phyloP scores from a whole-genome alignment of 1,284 basidiomycete species.

The Ganoderma lingzhi region DNA sequence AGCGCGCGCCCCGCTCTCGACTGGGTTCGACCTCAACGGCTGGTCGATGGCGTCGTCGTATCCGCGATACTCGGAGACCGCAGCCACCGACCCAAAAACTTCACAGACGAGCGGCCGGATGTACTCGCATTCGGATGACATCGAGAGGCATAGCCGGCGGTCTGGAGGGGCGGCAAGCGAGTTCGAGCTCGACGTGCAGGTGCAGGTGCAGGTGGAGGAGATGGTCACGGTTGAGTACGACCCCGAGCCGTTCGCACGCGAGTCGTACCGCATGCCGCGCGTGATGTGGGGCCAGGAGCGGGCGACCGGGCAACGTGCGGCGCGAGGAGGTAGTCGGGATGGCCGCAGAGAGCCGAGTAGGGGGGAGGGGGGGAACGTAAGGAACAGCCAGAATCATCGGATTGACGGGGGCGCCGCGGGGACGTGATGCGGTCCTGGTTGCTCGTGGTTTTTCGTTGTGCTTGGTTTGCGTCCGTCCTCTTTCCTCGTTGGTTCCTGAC shows the following conservation, averaged over 20 bases:
- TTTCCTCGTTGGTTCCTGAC: background rate
- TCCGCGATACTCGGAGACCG: background rate
- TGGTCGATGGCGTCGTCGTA: slow-evolving; percentile 20
- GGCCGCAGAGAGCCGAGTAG: background rate
- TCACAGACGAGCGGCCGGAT: background rate
- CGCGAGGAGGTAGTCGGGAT: background rate
- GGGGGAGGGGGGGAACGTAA: background rate
- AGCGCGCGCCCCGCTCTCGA: slow-evolving; percentile 10
- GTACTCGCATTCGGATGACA: background rate
- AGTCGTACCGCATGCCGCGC: slow-evolving; percentile 31
- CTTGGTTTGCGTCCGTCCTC: background rate
- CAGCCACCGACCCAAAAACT: background rate
- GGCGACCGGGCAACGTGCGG: no score
- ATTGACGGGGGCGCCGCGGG: background rate
- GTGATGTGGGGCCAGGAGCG: slow-evolving; percentile 21
- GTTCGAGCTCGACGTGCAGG: slow-evolving; percentile 24
- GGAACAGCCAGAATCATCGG: background rate
- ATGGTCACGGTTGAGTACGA: slow-evolving; percentile 33
- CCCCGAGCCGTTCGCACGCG: slow-evolving; percentile 22
- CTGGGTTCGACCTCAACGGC: slow-evolving; percentile 24
- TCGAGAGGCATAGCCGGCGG: background rate
- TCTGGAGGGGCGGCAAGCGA: slow-evolving; percentile 9
- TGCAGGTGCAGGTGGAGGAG: slow-evolving; percentile 35
- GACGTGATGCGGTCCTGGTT: background rate
- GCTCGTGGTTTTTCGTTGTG: background rate